Percentiles rank a stretch among this genome's conserved stretches.
Conservation (phyloP, 2,329 filamentous ascomycete genomes). For the Fusarium paranaense region DNA sequence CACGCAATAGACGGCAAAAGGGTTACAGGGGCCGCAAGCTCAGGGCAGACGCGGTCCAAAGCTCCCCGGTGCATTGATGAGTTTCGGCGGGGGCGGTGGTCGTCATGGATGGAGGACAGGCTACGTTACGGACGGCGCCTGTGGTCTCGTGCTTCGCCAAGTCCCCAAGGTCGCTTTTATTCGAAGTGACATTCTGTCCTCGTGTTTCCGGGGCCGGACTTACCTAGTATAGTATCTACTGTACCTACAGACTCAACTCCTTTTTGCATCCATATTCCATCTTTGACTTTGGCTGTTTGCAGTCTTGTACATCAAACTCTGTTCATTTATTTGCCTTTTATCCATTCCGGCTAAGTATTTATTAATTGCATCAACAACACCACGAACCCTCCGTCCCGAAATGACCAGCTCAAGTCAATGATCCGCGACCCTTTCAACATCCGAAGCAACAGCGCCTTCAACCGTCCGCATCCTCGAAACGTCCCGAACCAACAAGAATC, state of each 20-base stretch:
- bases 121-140: conserved; percentile 13
- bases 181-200: conserved; percentile 1
- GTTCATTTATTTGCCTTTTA: background rate
- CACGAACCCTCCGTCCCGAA: conserved; percentile 26
- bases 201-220: background rate
- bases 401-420: conserved; percentile 50
- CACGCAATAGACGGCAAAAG: background rate
- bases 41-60: background rate
- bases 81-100: conserved; percentile 10
- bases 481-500: conserved; percentile 58
- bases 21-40: background rate
- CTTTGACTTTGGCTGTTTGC: conserved; percentile 14
- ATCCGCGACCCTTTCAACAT: conserved; percentile 60
- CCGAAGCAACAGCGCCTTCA: conserved; percentile 58
- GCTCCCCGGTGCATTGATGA: conserved; percentile 7
- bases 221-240: background rate
- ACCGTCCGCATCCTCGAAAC: conserved; percentile 59
- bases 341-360: background rate
- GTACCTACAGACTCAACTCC: conserved; percentile 3
- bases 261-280: conserved; percentile 3
- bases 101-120: conserved; percentile 17
- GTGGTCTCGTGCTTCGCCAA: conserved; percentile 36
- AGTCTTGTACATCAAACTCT: conserved; percentile 24
- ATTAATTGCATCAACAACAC: conserved; percentile 2
- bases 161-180: conserved; percentile 18